Percentiles rank a stretch among this genome's conserved stretches.
These are phyloP conservation scores for Umbelopsis isabellina DNA, from an alignment of 192 early-diverging fungal species.

Conservation along the genomic window DNA sequence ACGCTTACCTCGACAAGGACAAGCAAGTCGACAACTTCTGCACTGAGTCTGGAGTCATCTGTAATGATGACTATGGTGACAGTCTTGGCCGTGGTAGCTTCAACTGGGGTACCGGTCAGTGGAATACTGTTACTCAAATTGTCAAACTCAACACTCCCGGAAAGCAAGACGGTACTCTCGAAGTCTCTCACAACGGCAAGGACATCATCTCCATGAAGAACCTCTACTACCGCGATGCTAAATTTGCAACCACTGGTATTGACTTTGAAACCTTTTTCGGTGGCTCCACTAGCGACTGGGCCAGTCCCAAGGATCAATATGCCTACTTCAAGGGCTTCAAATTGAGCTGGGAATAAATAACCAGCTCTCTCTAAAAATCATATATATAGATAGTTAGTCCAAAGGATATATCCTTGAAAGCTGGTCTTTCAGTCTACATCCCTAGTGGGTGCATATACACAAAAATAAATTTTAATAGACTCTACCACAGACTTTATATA, in stretches of 20 bases:
- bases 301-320: slow-evolving; percentile 29
- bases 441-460: not conserved
- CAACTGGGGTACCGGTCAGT: slow-evolving; percentile 45
- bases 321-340: slow-evolving; percentile 37
- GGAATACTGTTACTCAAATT: slow-evolving; percentile 48
- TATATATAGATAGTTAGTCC: not conserved
- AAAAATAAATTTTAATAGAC: too few species aligned
- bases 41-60: slow-evolving; percentile 41
- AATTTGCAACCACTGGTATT: not conserved
- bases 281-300: slow-evolving; percentile 29
- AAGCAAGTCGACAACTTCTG: slow-evolving; percentile 33
- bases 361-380: not conserved
- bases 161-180: slow-evolving; percentile 22
- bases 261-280: slow-evolving; percentile 48
- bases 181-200: slow-evolving; percentile 29
- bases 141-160: slow-evolving; percentile 38
- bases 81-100: slow-evolving; percentile 57
- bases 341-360: not conserved
- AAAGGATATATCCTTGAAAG: not conserved
- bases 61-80: slow-evolving; percentile 54
- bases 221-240: slow-evolving; percentile 16
- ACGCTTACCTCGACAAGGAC: slow-evolving; percentile 44
- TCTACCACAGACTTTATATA: too few species aligned
- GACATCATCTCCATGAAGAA: slow-evolving; percentile 21
- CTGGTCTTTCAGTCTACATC: not conserved